Percentiles rank a stretch among this genome's conserved stretches.
Evolutionary conservation across 2,329 filamentous ascomycete genomes (phyloP).

Genomic region (Periglandula ipomoeae): DNA sequence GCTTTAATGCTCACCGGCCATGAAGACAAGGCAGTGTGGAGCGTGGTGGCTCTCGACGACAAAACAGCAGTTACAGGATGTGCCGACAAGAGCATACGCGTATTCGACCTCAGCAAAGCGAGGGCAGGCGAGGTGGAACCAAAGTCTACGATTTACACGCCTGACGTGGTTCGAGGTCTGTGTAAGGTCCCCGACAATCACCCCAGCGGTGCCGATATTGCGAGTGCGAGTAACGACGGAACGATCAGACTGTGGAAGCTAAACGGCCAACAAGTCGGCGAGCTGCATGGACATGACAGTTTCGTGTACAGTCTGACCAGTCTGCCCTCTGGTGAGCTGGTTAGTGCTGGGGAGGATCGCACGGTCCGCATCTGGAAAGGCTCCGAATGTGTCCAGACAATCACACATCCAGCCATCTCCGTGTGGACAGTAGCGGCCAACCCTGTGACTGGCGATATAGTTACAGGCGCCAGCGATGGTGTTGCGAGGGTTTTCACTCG

Average conservation of each 20-base stretch:
- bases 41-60: conserved; percentile 75
- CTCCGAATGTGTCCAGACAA: conserved; percentile 79
- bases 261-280: conserved; percentile 64
- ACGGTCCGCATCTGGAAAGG: conserved; percentile 85
- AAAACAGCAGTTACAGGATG: conserved; percentile 82
- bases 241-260: conserved; percentile 81
- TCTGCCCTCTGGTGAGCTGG: conserved; percentile 75
- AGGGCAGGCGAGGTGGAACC: conserved; percentile 46
- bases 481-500: conserved; percentile 78
- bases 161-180: conserved; percentile 81
- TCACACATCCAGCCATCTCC: conserved; percentile 92
- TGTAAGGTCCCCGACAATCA: conserved; percentile 70
- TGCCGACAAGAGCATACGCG: conserved; percentile 79
- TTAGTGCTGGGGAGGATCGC: conserved; percentile 90
- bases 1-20: conserved; percentile 66
- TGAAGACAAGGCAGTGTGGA: conserved; percentile 71
- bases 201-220: conserved; percentile 80
- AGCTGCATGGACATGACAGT: conserved; percentile 81
- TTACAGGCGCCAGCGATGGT: conserved; percentile 85
- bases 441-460: conserved; percentile 76
- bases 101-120: conserved; percentile 63
- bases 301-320: conserved; percentile 84
- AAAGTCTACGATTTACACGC: conserved; percentile 49
- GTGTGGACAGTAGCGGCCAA: conserved; percentile 91
- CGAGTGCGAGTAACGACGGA: conserved; percentile 88